Evolutionary conservation across 495 filamentous ascomycete genomes (phyloP).

Genomic region (Annulohypoxylon moriforme): DNA sequence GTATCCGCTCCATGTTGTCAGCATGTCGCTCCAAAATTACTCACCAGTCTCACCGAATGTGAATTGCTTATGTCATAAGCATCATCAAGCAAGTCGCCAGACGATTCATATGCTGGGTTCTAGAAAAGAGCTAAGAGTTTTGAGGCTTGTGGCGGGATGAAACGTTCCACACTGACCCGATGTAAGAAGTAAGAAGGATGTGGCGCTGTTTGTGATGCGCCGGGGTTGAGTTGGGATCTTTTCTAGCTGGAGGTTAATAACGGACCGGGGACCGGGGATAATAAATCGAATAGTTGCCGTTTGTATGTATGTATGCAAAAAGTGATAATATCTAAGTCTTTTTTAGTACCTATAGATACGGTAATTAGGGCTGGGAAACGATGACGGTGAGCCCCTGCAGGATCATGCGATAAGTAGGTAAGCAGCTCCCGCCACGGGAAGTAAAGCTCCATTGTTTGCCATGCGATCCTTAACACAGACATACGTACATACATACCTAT

Average conservation of each 20-base stretch:
- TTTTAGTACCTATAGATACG: conserved; percentile 31
- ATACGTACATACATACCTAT: conserved; percentile 17
- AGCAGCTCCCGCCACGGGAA: conserved; percentile 29
- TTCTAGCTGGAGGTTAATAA: conserved; percentile 23
- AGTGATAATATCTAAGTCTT: conserved; percentile 15
- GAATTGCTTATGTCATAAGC: conserved; percentile 43
- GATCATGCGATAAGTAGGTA: conserved; percentile 42
- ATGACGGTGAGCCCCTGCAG: conserved; percentile 22
- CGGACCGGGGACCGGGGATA: conserved; percentile 23
- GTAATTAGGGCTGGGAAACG: conserved; percentile 17
- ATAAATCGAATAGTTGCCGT: conserved; percentile 17
- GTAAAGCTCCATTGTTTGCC: conserved; percentile 29
- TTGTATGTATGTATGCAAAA: conserved; percentile 3
- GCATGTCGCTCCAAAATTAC: conserved; percentile 36
- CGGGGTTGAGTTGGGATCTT: conserved; percentile 28
- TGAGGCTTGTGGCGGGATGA: conserved; percentile 40
- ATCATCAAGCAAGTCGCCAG: conserved; percentile 36
- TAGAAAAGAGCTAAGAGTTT: conserved; percentile 25
- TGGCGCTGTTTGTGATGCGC: conserved; percentile 38
- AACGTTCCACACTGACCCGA: conserved; percentile 44
- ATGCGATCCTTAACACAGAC: conserved; percentile 15
- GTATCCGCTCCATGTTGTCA: conserved; percentile 28
- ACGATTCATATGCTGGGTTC: conserved; percentile 31
- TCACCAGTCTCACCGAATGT: conserved; percentile 40
- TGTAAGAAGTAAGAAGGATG: conserved; percentile 36